Percentiles rank a stretch among this genome's conserved stretches.
These are phyloP conservation scores for Agapanthus africanus DNA, from an alignment of 106 monocot genomes.

Conservation along the genomic window DNA sequence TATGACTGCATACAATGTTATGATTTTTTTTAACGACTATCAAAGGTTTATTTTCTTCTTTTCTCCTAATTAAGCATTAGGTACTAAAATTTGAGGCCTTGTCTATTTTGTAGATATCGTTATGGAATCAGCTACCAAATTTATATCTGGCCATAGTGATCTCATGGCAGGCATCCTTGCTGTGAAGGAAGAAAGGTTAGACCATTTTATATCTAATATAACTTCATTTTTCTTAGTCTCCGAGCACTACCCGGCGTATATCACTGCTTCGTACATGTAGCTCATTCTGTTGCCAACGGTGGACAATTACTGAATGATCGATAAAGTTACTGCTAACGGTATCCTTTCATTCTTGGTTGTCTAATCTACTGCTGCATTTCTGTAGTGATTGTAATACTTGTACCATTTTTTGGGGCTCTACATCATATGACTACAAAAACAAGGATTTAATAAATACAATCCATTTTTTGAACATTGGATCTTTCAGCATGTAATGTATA, in stretches of 20 bases:
- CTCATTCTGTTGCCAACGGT: neutral
- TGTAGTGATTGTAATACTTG: too few relatives aligned
- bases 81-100: neutral
- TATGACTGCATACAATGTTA: neutral
- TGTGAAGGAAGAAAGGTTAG: constrained; percentile 87
- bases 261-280: neutral
- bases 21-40: neutral
- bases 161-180: constrained; percentile 98
- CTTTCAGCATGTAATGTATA: too few relatives aligned
- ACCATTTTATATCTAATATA: neutral
- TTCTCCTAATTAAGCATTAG: neutral
- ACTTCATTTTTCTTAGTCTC: neutral
- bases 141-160: constrained; percentile 96
- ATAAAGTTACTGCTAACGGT: neutral
- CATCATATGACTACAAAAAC: too few relatives aligned
- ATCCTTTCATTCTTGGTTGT: neutral
- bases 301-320: neutral
- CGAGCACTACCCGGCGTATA: neutral
- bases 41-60: too few relatives aligned
- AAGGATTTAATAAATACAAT: too few relatives aligned
- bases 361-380: neutral
- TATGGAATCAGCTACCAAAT: constrained; percentile 98
- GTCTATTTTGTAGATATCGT: constrained; percentile 70
- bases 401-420: too few relatives aligned
- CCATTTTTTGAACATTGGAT: too few relatives aligned